A percentile compares a stretch with the other conserved stretches of the same genome.
phyloP scores from a whole-genome alignment of 2,329 filamentous ascomycete genomes.

The Zymoseptoria brevis region DNA sequence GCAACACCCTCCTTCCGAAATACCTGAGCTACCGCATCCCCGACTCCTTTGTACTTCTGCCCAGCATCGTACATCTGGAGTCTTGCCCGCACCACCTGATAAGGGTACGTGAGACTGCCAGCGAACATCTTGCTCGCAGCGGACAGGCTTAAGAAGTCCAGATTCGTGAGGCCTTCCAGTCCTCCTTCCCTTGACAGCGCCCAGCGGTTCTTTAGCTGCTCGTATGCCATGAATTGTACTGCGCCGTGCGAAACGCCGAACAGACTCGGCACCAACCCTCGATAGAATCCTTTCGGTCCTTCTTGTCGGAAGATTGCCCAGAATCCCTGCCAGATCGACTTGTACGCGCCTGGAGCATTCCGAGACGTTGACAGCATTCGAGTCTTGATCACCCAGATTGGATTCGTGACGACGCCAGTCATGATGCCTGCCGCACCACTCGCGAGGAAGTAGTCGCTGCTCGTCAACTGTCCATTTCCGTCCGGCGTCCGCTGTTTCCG shows the following conservation, averaged over 20 bases:
- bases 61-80: slow-evolving; percentile 85
- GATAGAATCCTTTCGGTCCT: slow-evolving; percentile 74
- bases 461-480: slow-evolving; percentile 41
- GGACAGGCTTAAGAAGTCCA: slow-evolving; percentile 73
- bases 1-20: slow-evolving; percentile 70
- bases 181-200: slow-evolving; percentile 31
- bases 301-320: slow-evolving; percentile 60
- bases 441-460: slow-evolving; percentile 71
- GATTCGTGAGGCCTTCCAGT: slow-evolving; percentile 50
- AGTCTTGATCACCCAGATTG: slow-evolving; percentile 97
- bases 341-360: slow-evolving; percentile 68
- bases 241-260: slow-evolving; percentile 87
- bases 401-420: slow-evolving; percentile 81
- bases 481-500: slow-evolving; percentile 29
- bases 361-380: slow-evolving; percentile 86
- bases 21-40: slow-evolving; percentile 64
- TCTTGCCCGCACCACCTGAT: slow-evolving; percentile 82
- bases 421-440: slow-evolving; percentile 62
- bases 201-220: slow-evolving; percentile 60
- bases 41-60: slow-evolving; percentile 61
- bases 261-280: slow-evolving; percentile 72
- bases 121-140: slow-evolving; percentile 79
- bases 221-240: slow-evolving; percentile 93
- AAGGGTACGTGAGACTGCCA: slow-evolving; percentile 85
- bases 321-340: slow-evolving; percentile 64